phyloP scores from a whole-genome alignment of 2,329 filamentous ascomycete genomes.

The Microcera coccophila region DNA sequence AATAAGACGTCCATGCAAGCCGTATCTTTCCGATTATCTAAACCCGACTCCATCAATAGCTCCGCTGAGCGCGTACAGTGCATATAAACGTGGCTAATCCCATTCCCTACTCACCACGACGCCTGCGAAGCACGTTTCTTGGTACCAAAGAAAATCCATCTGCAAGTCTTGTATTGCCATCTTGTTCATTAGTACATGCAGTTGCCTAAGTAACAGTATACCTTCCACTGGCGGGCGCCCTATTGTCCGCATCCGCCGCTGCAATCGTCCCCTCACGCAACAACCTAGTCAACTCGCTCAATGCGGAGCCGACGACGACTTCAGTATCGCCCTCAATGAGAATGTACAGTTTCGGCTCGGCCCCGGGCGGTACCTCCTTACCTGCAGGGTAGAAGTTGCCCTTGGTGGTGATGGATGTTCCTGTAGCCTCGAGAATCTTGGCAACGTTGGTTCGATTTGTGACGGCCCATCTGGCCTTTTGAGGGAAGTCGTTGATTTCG shows the following conservation, averaged over 20 bases:
- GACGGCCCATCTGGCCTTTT: conserved; percentile 97
- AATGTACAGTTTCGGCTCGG: conserved; percentile 93
- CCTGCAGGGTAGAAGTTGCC: conserved; percentile 82
- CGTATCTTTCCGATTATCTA: no score
- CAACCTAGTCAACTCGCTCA: conserved; percentile 83
- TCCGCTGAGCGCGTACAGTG: conserved; percentile 1
- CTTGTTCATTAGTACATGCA: no score
- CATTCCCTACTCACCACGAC: conserved; percentile 7
- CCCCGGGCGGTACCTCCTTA: conserved; percentile 71
- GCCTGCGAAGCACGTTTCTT: conserved; percentile 7
- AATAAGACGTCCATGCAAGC: no score
- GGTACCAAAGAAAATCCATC: no score
- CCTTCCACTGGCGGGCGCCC: conserved; percentile 72
- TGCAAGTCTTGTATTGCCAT: no score
- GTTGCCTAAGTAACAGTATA: conserved; percentile 73
- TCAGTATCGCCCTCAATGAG: conserved; percentile 97
- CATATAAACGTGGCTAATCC: conserved; percentile 2
- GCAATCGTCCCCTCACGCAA: conserved; percentile 88
- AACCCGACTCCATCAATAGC: conserved; percentile 2
- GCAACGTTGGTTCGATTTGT: conserved; percentile 98
- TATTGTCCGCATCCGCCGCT: conserved; percentile 78
- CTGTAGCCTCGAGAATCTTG: conserved; percentile 92
- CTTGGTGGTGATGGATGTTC: conserved; percentile 95
- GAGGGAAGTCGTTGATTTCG: conserved; percentile 98
- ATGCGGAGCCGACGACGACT: conserved; percentile 81